phyloP scores from a whole-genome alignment of 179 eudicot genomes.

The Silene noctiflora region DNA sequence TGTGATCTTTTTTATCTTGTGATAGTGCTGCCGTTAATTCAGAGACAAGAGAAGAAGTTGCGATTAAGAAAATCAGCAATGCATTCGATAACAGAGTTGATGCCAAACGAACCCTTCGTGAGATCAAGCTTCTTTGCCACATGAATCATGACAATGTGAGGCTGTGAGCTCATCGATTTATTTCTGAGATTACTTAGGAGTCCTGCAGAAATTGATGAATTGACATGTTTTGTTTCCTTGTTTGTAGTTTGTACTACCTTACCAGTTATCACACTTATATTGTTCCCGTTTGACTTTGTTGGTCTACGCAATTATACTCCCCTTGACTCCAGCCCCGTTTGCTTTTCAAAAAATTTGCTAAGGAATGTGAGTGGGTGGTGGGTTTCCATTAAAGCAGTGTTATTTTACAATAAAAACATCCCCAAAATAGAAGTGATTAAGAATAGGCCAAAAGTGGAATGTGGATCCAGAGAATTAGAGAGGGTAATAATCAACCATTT shows the following conservation, averaged over 20 bases:
- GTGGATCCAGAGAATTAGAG: background rate
- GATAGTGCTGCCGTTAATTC: slow-evolving; percentile 90
- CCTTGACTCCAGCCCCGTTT: background rate
- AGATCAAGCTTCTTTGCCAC: slow-evolving; percentile 90
- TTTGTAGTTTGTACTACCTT: slow-evolving; percentile 1
- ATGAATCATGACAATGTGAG: slow-evolving; percentile 93
- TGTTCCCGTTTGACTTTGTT: background rate
- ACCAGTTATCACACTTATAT: no score
- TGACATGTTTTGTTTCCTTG: background rate
- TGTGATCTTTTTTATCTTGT: slow-evolving; percentile 17
- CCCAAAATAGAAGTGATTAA: background rate
- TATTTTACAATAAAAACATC: no score
- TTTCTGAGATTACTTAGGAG: background rate
- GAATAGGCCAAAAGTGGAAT: background rate
- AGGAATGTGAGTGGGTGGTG: background rate
- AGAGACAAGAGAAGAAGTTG: slow-evolving; percentile 89
- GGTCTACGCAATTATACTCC: background rate
- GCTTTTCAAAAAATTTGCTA: background rate
- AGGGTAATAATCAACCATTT: background rate
- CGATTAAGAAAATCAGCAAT: slow-evolving; percentile 92
- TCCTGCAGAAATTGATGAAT: background rate
- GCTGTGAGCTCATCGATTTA: background rate
- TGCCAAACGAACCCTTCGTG: slow-evolving; percentile 92
- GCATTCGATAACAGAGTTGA: slow-evolving; percentile 92
- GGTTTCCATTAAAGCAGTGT: background rate